Base-by-base conservation (phyloP, 352 stramenopile species). In the Plasmopara muralis region DNA sequence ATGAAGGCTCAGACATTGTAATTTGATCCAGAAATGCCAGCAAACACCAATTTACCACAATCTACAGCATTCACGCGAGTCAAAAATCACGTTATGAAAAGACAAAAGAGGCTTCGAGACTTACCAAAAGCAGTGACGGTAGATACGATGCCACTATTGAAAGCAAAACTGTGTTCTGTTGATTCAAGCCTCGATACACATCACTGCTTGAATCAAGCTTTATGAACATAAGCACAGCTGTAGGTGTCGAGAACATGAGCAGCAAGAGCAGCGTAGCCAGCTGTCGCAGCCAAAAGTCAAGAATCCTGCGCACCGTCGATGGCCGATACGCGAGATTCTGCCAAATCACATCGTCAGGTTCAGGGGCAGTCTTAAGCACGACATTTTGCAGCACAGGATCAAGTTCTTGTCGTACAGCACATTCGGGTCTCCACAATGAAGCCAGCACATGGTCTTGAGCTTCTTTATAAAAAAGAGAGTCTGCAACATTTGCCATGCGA, bases 331-430 rank as follows among this genome's bases (percentile, higher is more conserved):
- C 70, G 41, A 92, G 60, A 58, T 85, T 89, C 35, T 72, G 67
- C 82, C 82, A 92, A 33, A 87, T 74, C 1, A 92, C 67, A 29
- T 92, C 82, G 50, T 89, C 74, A 6, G 82, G 82, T 39, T 92
- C 82, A 0, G 82, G 82, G 13, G 82, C 82, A 47, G 72, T 86
- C 15, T 63, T 73, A 16, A 91, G 62, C 16, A 83, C 59, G n/a
- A 88, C 63, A 20, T 69, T 66, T 3, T 60, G 50, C 6, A 84
- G 55, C 30, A 81, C 56, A 45, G 72, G 65, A 25, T 57, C 63
- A 8, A 90, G 47, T 6, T 73, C 39, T 15, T 69, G 39, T 13
- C 45, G 28, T 29, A 53, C 29, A 6, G 14, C 20, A 6, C 33
- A n/a, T 18, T 72, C 45, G 29, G 59, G 51, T 13, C 55, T 62